Evolutionary conservation across 2,329 filamentous ascomycete genomes (phyloP).

Genomic region (Lecanosticta acicola): DNA sequence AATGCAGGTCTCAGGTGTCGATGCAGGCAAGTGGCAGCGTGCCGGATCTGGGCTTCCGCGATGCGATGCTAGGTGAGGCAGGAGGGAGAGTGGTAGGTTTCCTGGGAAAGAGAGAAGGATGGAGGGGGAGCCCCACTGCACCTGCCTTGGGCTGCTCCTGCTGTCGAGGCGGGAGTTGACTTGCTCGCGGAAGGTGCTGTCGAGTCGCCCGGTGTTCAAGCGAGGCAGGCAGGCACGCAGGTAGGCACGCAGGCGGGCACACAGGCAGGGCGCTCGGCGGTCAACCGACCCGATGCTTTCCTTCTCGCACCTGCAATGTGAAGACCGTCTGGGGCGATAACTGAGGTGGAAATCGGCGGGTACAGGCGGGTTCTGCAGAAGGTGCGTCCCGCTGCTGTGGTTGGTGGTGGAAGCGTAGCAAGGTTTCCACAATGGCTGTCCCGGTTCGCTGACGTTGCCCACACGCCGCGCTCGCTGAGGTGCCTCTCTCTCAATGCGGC

Average conservation of each 20-base stretch:
- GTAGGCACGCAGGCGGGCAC: neutral
- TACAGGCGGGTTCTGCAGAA: neutral
- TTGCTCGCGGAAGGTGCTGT: constrained; percentile 3
- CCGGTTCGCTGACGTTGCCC: constrained; percentile 19
- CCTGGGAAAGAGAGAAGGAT: constrained; percentile 5
- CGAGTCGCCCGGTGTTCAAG: neutral
- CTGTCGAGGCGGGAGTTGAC: neutral
- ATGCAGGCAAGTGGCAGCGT: constrained; percentile 14
- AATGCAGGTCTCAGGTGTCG: constrained; percentile 18
- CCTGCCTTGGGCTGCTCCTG: constrained; percentile 1
- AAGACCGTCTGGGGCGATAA: no score
- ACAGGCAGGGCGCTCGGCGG: no score
- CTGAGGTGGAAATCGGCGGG: no score
- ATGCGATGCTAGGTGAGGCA: neutral
- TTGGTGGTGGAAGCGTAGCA: constrained; percentile 16
- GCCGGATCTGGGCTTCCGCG: constrained; percentile 14
- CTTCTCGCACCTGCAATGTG: no score
- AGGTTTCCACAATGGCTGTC: constrained; percentile 17
- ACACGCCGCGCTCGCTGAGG: no score
- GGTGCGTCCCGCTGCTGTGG: constrained; percentile 5
- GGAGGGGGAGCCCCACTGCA: constrained; percentile 18
- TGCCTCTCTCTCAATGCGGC: no score
- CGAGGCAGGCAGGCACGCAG: neutral
- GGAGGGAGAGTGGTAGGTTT: no score
- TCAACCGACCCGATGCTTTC: no score